Conservation (phyloP, 2,329 filamentous ascomycete species). For the Phaeosphaeriaceae sp. region DNA sequence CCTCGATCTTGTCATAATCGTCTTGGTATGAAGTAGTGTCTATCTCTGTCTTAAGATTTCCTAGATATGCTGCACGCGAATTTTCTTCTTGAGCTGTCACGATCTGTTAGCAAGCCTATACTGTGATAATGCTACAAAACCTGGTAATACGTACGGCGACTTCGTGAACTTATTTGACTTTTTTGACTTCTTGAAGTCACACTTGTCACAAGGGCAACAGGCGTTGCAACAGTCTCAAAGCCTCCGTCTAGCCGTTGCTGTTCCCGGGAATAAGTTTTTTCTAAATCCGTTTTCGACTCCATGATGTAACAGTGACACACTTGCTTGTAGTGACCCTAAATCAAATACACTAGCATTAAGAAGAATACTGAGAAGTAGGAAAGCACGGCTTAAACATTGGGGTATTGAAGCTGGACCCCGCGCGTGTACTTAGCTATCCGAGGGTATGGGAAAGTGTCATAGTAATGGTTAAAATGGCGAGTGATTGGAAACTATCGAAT, state of each 20-base stretch:
- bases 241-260: constrained; percentile 35
- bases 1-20: constrained; percentile 37
- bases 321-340: neutral
- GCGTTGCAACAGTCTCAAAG: constrained; percentile 31
- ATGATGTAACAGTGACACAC: constrained; percentile 21
- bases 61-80: constrained; percentile 20
- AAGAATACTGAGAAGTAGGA: constrained; percentile 1
- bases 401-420: constrained; percentile 7
- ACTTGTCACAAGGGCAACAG: constrained; percentile 36
- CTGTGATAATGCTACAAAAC: neutral
- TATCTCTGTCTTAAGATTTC: constrained; percentile 28
- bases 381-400: neutral
- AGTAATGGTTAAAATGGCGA: too few species aligned
- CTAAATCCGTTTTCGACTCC: constrained; percentile 34
- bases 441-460: neutral
- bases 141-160: constrained; percentile 16
- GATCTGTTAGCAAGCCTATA: constrained; percentile 7
- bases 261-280: constrained; percentile 44
- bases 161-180: constrained; percentile 18
- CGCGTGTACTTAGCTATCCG: constrained; percentile 14
- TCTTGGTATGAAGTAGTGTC: constrained; percentile 26
- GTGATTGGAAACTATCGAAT: too few species aligned
- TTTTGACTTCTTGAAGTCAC: constrained; percentile 31
- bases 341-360: constrained; percentile 2
- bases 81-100: constrained; percentile 23